Conservation (phyloP, 2,329 filamentous ascomycete genomes). For the Ophiostoma montium region DNA sequence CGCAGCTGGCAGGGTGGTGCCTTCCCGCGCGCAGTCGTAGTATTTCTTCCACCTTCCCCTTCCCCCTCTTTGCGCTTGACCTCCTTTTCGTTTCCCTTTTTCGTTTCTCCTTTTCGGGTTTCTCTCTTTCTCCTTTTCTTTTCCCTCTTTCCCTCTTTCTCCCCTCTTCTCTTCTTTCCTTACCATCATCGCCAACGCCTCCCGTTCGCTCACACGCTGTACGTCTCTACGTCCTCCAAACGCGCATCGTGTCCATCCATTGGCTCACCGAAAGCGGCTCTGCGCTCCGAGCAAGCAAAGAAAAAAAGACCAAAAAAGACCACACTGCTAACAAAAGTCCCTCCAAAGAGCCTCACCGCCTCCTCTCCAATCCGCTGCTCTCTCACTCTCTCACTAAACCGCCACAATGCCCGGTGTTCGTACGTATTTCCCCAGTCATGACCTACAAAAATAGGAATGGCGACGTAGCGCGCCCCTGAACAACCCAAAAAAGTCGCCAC, state of each 20-base stretch:
- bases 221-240: slow-evolving; percentile 1
- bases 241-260: background rate
- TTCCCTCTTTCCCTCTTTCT: background rate
- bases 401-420: slow-evolving; percentile 38
- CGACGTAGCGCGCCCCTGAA: background rate
- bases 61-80: background rate
- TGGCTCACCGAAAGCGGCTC: background rate
- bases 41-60: slow-evolving; percentile 5
- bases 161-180: background rate
- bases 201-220: background rate
- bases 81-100: background rate
- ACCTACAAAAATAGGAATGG: background rate
- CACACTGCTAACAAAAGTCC: background rate
- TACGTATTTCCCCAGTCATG: slow-evolving; percentile 21
- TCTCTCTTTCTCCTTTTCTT: background rate
- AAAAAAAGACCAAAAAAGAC: background rate
- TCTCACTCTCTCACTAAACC: slow-evolving; percentile 6
- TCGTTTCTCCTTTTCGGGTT: background rate
- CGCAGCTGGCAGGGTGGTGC: slow-evolving; percentile 2
- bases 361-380: background rate
- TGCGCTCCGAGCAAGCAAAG: background rate
- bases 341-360: background rate
- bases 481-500: background rate
- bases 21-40: background rate
- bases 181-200: background rate